Percentiles rank a stretch among this genome's conserved stretches.
These are phyloP conservation scores for Trametes hirsuta DNA, from an alignment of 1,284 basidiomycete genomes.

Conservation along the genomic window DNA sequence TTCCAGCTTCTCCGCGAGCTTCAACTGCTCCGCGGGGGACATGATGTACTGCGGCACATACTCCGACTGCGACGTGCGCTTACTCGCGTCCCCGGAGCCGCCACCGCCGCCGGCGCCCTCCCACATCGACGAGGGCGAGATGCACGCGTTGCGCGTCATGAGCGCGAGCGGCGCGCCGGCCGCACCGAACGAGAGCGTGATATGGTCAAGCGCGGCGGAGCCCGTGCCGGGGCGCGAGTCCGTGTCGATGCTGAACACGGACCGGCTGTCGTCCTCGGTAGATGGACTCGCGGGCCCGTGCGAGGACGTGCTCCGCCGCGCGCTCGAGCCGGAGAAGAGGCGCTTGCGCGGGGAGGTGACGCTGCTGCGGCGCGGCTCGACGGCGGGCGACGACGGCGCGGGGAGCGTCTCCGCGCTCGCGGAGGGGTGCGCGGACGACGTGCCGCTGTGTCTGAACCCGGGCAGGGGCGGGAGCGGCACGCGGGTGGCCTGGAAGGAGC, in stretches of 20 bases:
- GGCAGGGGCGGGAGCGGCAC: constrained; percentile 39
- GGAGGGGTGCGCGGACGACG: constrained; percentile 25
- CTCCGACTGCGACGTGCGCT: constrained; percentile 39
- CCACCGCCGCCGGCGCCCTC: constrained; percentile 29
- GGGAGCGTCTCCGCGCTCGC: constrained; percentile 22
- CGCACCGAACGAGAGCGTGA: constrained; percentile 31
- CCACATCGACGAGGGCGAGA: constrained; percentile 48
- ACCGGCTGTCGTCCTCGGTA: constrained; percentile 55
- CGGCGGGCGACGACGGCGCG: constrained; percentile 23
- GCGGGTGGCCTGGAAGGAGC: constrained; percentile 42
- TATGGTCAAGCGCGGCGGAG: constrained; percentile 24
- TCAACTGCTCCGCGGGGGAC: constrained; percentile 65
- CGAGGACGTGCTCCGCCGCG: constrained; percentile 54
- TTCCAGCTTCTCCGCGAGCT: constrained; percentile 50
- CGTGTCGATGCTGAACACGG: constrained; percentile 50
- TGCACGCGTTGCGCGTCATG: constrained; percentile 34
- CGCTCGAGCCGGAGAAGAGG: constrained; percentile 61
- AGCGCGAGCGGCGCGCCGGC: constrained; percentile 31
- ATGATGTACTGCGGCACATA: constrained; percentile 66
- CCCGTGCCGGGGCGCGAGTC: constrained; percentile 16
- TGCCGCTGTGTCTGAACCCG: constrained; percentile 30
- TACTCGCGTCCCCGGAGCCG: constrained; percentile 7
- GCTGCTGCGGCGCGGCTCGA: constrained; percentile 26
- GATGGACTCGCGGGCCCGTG: constrained; percentile 34
- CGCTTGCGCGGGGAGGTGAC: constrained; percentile 45